phyloP scores from a whole-genome alignment of 441 rosid genomes.

The Erodium trifolium region DNA sequence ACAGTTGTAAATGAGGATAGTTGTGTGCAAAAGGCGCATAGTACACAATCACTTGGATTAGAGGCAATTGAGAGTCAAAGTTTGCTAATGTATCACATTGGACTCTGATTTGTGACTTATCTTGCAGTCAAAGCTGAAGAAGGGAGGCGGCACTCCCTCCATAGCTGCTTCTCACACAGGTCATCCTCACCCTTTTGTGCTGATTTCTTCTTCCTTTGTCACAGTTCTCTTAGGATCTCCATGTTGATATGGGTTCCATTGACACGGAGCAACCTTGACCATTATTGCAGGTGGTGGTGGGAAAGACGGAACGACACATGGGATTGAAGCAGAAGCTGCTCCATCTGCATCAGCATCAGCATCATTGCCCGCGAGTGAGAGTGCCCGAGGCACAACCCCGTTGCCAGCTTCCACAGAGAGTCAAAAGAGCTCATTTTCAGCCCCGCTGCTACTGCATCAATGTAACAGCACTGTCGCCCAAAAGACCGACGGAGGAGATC shows the following conservation, averaged over 20 bases:
- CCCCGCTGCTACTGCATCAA: constrained; percentile 27
- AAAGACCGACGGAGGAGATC: constrained; percentile 22
- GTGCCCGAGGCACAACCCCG: constrained; percentile 17
- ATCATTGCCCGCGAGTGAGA: constrained; percentile 26
- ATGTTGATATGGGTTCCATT: neutral
- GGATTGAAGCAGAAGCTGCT: constrained; percentile 39
- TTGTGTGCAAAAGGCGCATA: no score
- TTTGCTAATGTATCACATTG: constrained; percentile 10
- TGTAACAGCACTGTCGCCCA: constrained; percentile 28
- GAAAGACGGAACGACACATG: constrained; percentile 32
- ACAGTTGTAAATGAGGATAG: no score
- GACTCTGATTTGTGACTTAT: constrained; percentile 13
- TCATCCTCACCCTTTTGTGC: constrained; percentile 19
- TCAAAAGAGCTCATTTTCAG: constrained; percentile 24
- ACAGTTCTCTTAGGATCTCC: neutral
- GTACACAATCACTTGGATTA: neutral
- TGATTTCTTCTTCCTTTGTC: constrained; percentile 12
- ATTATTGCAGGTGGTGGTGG: constrained; percentile 23
- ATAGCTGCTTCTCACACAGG: constrained; percentile 42
- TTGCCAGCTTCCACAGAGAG: constrained; percentile 25
- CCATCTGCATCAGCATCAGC: constrained; percentile 25
- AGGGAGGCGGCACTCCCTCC: constrained; percentile 38
- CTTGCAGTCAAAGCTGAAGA: constrained; percentile 67
- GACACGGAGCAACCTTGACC: neutral
- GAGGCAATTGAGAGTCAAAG: neutral